These are phyloP conservation scores for Serendipita sp. DNA, from an alignment of 768 basidiomycete genomes.

Conservation along the genomic window DNA sequence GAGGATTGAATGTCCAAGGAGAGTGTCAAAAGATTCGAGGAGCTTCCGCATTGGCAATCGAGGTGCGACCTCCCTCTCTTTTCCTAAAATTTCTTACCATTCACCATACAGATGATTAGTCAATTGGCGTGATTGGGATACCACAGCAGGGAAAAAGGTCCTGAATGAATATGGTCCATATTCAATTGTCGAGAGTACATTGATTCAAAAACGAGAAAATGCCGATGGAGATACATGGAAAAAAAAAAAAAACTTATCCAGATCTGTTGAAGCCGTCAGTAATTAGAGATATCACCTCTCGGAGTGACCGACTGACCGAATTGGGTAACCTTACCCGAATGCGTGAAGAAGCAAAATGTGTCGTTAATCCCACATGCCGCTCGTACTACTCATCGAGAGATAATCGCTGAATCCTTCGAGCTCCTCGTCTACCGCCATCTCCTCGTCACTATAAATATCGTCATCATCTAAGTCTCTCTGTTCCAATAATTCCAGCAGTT, in stretches of 20 bases:
- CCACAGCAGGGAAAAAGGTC: no score
- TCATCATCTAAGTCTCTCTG: neutral
- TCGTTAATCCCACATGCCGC: neutral
- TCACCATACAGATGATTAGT: neutral
- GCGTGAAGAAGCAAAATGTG: no score
- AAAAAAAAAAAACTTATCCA: no score
- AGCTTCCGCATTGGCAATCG: neutral
- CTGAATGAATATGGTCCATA: no score
- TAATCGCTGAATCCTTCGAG: conserved; percentile 1
- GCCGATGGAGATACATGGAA: no score
- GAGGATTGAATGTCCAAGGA: conserved; percentile 36
- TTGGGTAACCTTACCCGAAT: no score
- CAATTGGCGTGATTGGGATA: neutral
- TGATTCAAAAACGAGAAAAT: no score
- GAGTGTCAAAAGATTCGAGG: conserved; percentile 45
- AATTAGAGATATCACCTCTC: no score
- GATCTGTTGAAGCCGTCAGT: no score
- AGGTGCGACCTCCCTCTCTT: neutral
- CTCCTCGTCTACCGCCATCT: conserved; percentile 4
- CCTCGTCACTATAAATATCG: neutral
- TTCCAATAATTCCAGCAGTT: neutral
- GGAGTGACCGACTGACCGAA: no score
- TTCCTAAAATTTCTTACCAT: neutral
- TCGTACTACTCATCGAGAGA: neutral
- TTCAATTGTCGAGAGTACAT: no score